Conservation (phyloP, 1,284 basidiomycete genomes). For the Neotropicomus parvogracilis region DNA sequence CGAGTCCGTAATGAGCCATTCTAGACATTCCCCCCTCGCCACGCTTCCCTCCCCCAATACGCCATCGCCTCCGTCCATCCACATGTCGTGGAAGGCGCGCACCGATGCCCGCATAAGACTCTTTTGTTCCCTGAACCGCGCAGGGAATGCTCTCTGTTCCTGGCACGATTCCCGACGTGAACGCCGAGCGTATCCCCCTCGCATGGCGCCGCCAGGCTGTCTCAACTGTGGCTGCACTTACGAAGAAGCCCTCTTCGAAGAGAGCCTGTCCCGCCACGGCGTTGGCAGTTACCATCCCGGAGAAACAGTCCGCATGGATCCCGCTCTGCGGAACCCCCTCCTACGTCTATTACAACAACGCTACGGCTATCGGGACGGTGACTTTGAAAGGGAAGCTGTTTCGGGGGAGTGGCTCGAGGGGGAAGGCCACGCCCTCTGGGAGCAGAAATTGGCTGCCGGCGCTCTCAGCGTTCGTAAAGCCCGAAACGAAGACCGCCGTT, state of each 20-base stretch:
- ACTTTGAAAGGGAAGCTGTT: conserved; percentile 66
- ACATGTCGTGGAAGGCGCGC: conserved; percentile 61
- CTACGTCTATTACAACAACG: conserved; percentile 64
- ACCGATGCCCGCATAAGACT: conserved; percentile 66
- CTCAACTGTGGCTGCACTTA: conserved; percentile 81
- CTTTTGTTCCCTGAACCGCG: conserved; percentile 77
- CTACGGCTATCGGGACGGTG: conserved; percentile 77
- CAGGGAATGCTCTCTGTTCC: conserved; percentile 79
- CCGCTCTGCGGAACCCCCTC: conserved; percentile 73
- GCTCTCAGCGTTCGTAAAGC: conserved; percentile 35
- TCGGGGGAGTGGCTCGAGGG: conserved; percentile 63
- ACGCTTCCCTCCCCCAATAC: conserved; percentile 29
- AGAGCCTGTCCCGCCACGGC: conserved; percentile 69
- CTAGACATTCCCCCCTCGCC: conserved; percentile 14
- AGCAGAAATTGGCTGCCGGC: conserved; percentile 48
- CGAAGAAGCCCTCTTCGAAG: conserved; percentile 80
- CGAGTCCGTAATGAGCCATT: conserved; percentile 26
- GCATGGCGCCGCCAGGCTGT: conserved; percentile 69
- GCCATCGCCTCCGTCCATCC: conserved; percentile 40
- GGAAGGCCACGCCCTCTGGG: conserved; percentile 62
- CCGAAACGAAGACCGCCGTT: conserved; percentile 34
- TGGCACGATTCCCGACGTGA: conserved; percentile 85
- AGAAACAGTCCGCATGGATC: conserved; percentile 82
- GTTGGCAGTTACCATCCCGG: conserved; percentile 80
- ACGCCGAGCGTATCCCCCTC: conserved; percentile 70